Evolutionary conservation across 306 rosid genomes (phyloP).

Genomic region (Quercus glauca): DNA sequence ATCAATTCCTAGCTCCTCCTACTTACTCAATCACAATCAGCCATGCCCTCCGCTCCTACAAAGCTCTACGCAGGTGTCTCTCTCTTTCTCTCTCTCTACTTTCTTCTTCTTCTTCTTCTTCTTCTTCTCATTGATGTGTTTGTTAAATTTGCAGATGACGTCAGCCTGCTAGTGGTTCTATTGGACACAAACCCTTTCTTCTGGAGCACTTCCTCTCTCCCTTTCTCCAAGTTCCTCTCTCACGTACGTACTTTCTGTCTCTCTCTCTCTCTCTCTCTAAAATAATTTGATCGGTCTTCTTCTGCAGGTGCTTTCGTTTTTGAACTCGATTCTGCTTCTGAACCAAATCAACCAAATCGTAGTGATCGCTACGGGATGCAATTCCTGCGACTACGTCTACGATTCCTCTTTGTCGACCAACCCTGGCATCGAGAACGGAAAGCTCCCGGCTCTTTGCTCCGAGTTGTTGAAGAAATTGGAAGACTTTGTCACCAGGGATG

Average conservation of each 20-base stretch:
- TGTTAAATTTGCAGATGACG: slow-evolving; percentile 67
- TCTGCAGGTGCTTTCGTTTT: slow-evolving; percentile 67
- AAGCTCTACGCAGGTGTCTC: slow-evolving; percentile 66
- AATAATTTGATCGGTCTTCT: neutral
- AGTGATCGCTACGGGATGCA: slow-evolving; percentile 87
- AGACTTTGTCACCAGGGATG: slow-evolving; percentile 55
- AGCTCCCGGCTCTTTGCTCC: slow-evolving; percentile 73
- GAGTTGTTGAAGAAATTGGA: slow-evolving; percentile 63
- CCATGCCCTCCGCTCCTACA: slow-evolving; percentile 77
- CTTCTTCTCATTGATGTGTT: neutral
- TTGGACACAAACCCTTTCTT: slow-evolving; percentile 88
- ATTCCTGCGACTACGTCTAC: slow-evolving; percentile 67
- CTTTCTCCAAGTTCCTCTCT: slow-evolving; percentile 78
- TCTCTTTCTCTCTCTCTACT: neutral
- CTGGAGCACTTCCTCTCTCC: slow-evolving; percentile 67
- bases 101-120: neutral
- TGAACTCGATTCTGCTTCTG: slow-evolving; percentile 72
- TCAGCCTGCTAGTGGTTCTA: slow-evolving; percentile 76
- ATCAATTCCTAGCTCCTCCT: too few relatives aligned
- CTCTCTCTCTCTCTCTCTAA: neutral
- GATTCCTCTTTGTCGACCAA: slow-evolving; percentile 53
- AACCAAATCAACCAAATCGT: slow-evolving; percentile 84
- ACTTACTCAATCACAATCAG: neutral
- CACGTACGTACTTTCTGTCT: slow-evolving; percentile 42
- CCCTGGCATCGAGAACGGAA: slow-evolving; percentile 49